A percentile compares a stretch with the other conserved stretches of the same genome.
phyloP scores from a whole-genome alignment of 768 basidiomycete species.

The Symmetrospora coprosmae region DNA sequence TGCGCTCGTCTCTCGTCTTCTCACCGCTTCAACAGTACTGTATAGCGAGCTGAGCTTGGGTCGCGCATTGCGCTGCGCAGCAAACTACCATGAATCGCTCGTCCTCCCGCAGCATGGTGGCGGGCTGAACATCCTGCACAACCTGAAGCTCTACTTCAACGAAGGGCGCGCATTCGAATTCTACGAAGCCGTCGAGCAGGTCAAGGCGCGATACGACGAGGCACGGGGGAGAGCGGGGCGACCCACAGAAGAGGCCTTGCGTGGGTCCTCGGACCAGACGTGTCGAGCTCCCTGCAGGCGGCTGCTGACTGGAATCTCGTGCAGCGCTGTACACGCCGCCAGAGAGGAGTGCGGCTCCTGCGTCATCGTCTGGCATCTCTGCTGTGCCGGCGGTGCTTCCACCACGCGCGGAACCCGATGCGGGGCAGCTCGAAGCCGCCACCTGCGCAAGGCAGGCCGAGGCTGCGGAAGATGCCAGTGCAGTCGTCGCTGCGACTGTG shows the following conservation, averaged over 20 bases:
- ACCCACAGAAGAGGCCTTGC: background rate
- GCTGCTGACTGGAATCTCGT: background rate
- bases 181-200: conserved; percentile 21
- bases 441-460: no score
- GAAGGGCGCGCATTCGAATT: conserved; percentile 27
- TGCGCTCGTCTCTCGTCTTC: background rate
- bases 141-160: conserved; percentile 23
- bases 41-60: conserved; percentile 9
- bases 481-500: no score
- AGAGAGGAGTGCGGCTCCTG: no score
- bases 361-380: background rate
- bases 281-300: background rate
- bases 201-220: conserved; percentile 10
- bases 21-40: background rate
- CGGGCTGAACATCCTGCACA: conserved; percentile 10
- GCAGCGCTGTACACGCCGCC: background rate
- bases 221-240: background rate
- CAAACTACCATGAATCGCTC: conserved; percentile 10
- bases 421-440: no score
- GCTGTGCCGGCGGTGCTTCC: no score
- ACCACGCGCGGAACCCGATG: no score
- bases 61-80: background rate
- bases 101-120: background rate
- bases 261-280: no score
- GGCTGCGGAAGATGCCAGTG: no score